Conservation (phyloP, 257 asterid genomes). For the Solanum gracilifrons region DNA sequence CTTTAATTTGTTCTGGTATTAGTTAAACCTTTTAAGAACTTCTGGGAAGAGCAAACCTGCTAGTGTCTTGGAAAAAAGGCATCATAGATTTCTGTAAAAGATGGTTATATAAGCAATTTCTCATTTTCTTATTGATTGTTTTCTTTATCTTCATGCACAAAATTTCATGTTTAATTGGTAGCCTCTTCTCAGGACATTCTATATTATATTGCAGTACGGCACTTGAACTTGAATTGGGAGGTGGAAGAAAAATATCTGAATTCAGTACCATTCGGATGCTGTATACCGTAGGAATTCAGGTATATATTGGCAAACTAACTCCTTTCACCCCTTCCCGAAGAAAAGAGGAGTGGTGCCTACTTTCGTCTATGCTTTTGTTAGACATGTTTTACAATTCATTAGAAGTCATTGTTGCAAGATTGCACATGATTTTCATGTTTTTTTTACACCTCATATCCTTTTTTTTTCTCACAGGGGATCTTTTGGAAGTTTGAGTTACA, state of each 20-base stretch:
- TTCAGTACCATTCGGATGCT: constrained; percentile 79
- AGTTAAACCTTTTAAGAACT: background rate
- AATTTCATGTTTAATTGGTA: background rate
- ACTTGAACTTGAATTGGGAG: constrained; percentile 90
- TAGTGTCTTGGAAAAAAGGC: background rate
- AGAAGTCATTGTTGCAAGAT: background rate
- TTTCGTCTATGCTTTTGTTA: background rate
- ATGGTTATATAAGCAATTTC: background rate
- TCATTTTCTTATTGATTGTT: background rate
- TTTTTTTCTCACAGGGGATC: constrained; percentile 44
- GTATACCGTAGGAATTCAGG: constrained; percentile 87
- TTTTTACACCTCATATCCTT: background rate
- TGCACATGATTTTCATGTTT: background rate
- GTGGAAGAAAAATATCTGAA: constrained; percentile 87
- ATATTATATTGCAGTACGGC: constrained; percentile 36
- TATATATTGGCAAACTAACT: background rate
- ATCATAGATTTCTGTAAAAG: background rate
- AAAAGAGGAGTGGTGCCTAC: background rate
- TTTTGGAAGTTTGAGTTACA: constrained; percentile 87
- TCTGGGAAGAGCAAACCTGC: background rate
- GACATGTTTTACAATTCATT: background rate
- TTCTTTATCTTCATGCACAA: background rate
- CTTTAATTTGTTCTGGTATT: background rate
- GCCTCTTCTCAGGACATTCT: constrained; percentile 8
- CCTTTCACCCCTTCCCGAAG: background rate